Base-by-base conservation (phyloP, 495 filamentous ascomycete genomes). In the Neurospora hispaniola region DNA sequence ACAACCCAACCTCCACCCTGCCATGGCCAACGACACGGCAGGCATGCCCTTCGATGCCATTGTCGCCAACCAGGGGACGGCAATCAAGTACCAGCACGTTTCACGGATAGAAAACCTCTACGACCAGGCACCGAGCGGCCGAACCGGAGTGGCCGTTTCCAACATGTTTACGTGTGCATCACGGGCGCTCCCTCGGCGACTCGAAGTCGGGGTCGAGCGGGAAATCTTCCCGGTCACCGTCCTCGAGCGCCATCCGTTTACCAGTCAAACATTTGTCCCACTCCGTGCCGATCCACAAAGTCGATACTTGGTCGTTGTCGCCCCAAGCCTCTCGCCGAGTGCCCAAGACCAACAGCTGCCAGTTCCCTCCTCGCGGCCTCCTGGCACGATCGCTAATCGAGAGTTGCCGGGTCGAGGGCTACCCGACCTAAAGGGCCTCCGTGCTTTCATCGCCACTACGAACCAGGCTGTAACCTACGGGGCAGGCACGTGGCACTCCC, bases 401-500 rank as follows among this genome's bases (percentile, higher is more conserved):
- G 74, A 46, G 8, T 78, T 85, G 7, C 84, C 83, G 9, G 88
- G 87, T 69, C 85, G 76, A 1, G 92, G 94, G 1, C 83, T 92
- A 69, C 96, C 96, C 10, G 94, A 97, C 82, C 75, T 97, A 69
- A 70, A 79, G 8, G 86, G 89, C 31, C 69, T 95, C 41, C 88
- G 84, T 75, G 96, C 93, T 1, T 98, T 97, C 78, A 78, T 95
- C 39, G 95, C 92, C 12, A 87, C 83, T n/a, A 90, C 90, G 8
- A 85, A 88, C 14, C 92, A 96, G 85, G 94, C 93, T 3, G 92
- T 99, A 23, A 97, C 94, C 18, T 99, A 98, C 82, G 92, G 88
- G 14, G 88, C 91, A 18, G 96, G 93, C 18, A 97, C 93, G 59
- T 99, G 96, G 95, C 96, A 99, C 86, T 94, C 95, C 75, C 96